Base-by-base conservation (phyloP, 257 asterid genomes). In the Gentiana macrophylla region DNA sequence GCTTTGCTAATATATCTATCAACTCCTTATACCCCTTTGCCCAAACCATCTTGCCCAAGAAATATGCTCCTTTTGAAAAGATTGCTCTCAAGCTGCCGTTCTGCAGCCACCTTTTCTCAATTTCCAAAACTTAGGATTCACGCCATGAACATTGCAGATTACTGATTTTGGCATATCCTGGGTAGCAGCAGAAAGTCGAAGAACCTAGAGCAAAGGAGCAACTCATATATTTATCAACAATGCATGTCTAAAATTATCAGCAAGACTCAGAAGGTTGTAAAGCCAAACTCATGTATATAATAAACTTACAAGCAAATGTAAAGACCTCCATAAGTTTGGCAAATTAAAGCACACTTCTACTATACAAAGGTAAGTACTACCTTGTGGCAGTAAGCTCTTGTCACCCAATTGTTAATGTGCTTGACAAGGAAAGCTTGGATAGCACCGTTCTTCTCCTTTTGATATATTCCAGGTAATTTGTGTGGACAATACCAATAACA, bases 11-110 rank as follows among this genome's bases (percentile, higher is more conserved):
- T 74, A 92, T 77, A 71, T 92, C 94, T 65, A 88, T 85, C 80
- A 92, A 67, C 80, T 92, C 99, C 70, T 74, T 79, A 52, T 92
- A 88, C 58, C 99, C 99, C 78, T 92, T 92, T 32, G 99, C 99
- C 99, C 99, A 92, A 50, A 92, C 99, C 97, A 92, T 83, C 88
- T 92, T 92, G 70, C 97, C 97, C 37, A 88, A 59, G 79, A 92
- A 92, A 78, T 92, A 92, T 47, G 99, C 97, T 67, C 99, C 99
- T 77, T 86, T 84, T 6, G 91, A 81, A 70, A 92, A 45, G 78
- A 64, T 65, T 68, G 83, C 71, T 86, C 81, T 49, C 97, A 33
- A 68, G 78, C 79, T 82, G 95, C 65, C 78, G 74, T 35, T 88
- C 94, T 45, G 79, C 87, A 24, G 95, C 97, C 65, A 89, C 77